phyloP scores from a whole-genome alignment of 1,284 basidiomycete genomes.

The Trametes polyzona region DNA sequence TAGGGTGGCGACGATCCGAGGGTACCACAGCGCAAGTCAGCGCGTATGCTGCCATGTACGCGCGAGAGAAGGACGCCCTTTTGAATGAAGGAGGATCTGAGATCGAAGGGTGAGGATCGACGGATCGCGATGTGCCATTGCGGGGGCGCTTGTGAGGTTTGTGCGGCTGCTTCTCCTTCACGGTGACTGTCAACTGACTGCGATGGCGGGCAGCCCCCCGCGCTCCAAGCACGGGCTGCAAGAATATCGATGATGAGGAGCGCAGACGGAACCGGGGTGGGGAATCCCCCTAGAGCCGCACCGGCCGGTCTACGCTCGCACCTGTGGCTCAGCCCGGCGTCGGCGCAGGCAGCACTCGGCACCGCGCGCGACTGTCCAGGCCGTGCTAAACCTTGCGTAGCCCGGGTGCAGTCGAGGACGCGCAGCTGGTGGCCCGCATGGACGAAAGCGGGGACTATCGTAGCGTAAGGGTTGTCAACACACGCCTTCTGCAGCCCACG shows the following conservation, averaged over 20 bases:
- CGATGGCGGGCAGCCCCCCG: too few species aligned
- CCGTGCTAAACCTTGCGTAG: neutral
- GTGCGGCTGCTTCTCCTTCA: neutral
- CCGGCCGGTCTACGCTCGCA: neutral
- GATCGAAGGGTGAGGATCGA: neutral
- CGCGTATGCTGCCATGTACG: neutral
- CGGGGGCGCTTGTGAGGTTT: neutral
- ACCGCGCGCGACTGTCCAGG: neutral
- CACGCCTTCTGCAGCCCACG: neutral
- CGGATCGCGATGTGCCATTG: neutral
- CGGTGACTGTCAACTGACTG: neutral
- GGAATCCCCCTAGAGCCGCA: neutral
- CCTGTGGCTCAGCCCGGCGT: neutral
- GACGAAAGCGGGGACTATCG: neutral
- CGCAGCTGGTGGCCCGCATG: neutral
- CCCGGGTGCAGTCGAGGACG: neutral
- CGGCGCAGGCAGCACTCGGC: neutral
- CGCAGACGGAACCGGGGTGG: neutral
- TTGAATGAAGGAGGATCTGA: neutral
- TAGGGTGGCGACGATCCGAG: neutral
- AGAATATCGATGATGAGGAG: neutral
- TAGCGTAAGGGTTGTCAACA: slow-evolving; percentile 18
- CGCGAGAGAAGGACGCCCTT: neutral
- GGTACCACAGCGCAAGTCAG: neutral
- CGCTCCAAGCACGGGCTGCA: too few species aligned